A percentile compares a stretch with the other conserved stretches of the same genome.
These are phyloP conservation scores for Wallacemonas collosoma DNA, from an alignment of 208 protist species.

Conservation along the genomic window DNA sequence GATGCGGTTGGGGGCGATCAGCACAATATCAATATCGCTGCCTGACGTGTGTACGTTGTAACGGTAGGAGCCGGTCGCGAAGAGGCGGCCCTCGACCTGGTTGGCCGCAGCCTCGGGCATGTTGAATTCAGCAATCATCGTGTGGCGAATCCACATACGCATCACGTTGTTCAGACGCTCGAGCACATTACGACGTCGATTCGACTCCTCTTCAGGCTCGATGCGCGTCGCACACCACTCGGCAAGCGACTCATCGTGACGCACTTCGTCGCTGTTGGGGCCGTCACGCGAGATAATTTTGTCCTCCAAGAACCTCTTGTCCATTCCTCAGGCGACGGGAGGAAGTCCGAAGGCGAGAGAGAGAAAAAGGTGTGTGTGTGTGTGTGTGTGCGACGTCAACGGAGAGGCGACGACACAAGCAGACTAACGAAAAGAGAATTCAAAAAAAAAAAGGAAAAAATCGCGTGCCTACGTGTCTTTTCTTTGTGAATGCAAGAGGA, in stretches of 20 bases:
- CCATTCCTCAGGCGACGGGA: background rate
- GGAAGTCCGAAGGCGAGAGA: too few species aligned
- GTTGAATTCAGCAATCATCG: slow-evolving; percentile 90
- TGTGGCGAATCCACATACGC: slow-evolving; percentile 84
- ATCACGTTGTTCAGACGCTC: slow-evolving; percentile 86
- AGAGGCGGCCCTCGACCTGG: slow-evolving; percentile 94
- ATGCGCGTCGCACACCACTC: slow-evolving; percentile 81
- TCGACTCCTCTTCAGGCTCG: slow-evolving; percentile 88
- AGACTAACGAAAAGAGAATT: too few species aligned
- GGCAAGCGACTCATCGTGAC: slow-evolving; percentile 65
- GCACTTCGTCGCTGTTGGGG: slow-evolving; percentile 68
- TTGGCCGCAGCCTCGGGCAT: slow-evolving; percentile 83
- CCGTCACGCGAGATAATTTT: slow-evolving; percentile 84
- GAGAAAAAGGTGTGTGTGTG: too few species aligned
- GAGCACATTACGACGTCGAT: slow-evolving; percentile 80
- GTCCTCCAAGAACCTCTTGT: slow-evolving; percentile 74
- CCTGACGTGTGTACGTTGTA: slow-evolving; percentile 96
- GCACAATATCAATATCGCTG: slow-evolving; percentile 98
- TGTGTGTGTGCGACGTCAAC: too few species aligned
- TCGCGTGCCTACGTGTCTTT: too few species aligned
- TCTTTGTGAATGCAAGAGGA: too few species aligned
- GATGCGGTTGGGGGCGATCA: slow-evolving; percentile 93
- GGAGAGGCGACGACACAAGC: too few species aligned
- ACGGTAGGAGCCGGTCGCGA: slow-evolving; percentile 98
- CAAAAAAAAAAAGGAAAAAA: too few species aligned